phyloP scores from a whole-genome alignment of 345 rosid genomes.

The Boechera divaricarpa region DNA sequence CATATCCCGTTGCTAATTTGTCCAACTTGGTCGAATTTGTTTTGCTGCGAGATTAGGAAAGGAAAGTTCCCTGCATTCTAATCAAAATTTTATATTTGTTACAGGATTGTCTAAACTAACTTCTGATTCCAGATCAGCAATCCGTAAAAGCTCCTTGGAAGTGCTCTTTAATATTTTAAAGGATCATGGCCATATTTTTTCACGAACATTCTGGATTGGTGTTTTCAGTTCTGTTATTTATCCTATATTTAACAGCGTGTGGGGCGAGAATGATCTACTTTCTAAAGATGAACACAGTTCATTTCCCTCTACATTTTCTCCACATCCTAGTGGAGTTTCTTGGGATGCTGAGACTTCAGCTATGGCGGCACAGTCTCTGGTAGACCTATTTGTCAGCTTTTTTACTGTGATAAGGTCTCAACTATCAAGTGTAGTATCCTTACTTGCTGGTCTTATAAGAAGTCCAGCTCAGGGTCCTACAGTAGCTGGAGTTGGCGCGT shows the following conservation, averaged over 20 bases:
- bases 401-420: slow-evolving; percentile 68
- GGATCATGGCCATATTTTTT: slow-evolving; percentile 95
- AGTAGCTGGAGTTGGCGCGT: slow-evolving; percentile 72
- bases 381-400: slow-evolving; percentile 70
- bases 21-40: slow-evolving; percentile 23
- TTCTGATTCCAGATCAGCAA: slow-evolving; percentile 79
- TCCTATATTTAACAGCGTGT: slow-evolving; percentile 62
- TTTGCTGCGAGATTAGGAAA: slow-evolving; percentile 27
- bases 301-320: slow-evolving; percentile 47
- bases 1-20: slow-evolving; percentile 10
- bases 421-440: slow-evolving; percentile 62
- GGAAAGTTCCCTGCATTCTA: slow-evolving; percentile 28
- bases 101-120: slow-evolving; percentile 89
- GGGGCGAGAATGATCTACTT: slow-evolving; percentile 52
- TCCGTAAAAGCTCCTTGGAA: slow-evolving; percentile 89
- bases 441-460: slow-evolving; percentile 71
- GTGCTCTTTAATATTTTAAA: slow-evolving; percentile 92
- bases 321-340: slow-evolving; percentile 55
- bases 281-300: slow-evolving; percentile 54
- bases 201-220: slow-evolving; percentile 69
- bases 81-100: slow-evolving; percentile 37
- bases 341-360: slow-evolving; percentile 88
- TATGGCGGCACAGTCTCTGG: slow-evolving; percentile 72
- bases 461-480: slow-evolving; percentile 84
- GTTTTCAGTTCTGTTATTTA: slow-evolving; percentile 65